Percentiles rank a stretch among this genome's conserved stretches.
Evolutionary conservation across 1,139 yeast genomes (phyloP).

Genomic region (Scheffersomyces insectosa): DNA sequence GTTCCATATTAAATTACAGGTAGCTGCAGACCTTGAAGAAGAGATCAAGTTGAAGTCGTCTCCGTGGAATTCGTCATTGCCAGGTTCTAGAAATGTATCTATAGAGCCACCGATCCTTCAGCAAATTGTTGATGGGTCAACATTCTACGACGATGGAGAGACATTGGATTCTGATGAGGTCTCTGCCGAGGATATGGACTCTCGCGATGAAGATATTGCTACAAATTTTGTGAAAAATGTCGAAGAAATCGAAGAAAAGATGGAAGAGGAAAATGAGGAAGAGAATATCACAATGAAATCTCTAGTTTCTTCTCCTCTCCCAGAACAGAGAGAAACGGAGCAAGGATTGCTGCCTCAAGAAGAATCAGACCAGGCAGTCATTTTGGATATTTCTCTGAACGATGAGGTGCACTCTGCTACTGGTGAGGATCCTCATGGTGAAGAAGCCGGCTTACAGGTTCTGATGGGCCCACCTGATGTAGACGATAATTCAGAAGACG

Average conservation of each 20-base stretch:
- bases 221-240: neutral
- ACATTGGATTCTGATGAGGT: neutral
- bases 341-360: no score
- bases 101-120: slow-evolving; percentile 1
- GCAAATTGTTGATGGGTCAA: neutral
- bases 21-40: slow-evolving; percentile 31
- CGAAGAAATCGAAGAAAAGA: slow-evolving; percentile 4
- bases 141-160: no score
- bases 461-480: no score
- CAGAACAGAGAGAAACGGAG: no score
- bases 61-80: slow-evolving; percentile 1
- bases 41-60: slow-evolving; percentile 13
- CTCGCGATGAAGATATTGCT: neutral
- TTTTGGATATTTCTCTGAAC: no score
- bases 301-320: slow-evolving; percentile 1
- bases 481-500: no score
- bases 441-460: slow-evolving; percentile 6
- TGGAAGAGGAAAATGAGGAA: slow-evolving; percentile 7
- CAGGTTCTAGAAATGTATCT: slow-evolving; percentile 1
- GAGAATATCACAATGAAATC: slow-evolving; percentile 6
- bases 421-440: slow-evolving; percentile 6
- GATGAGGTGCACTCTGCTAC: neutral
- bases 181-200: neutral
- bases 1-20: slow-evolving; percentile 31
- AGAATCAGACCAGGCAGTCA: no score